Evolutionary conservation across 495 filamentous ascomycete species (phyloP).

Genomic region (Penicillium canariense): DNA sequence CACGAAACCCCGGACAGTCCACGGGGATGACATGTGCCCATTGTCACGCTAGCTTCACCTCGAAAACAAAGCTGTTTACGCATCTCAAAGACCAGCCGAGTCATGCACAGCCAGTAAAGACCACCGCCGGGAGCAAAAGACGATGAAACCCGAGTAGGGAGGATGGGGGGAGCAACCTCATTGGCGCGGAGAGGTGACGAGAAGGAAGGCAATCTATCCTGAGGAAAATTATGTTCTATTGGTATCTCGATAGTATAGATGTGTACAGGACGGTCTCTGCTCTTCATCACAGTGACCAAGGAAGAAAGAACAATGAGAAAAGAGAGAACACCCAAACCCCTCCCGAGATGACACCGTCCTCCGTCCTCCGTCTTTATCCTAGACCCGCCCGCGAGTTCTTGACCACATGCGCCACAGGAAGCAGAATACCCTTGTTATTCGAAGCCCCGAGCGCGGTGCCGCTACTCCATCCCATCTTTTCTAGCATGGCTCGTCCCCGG

Average conservation of each 20-base stretch:
- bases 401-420: slow-evolving; percentile 83
- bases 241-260: background rate
- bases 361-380: slow-evolving; percentile 56
- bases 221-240: background rate
- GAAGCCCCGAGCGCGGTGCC: slow-evolving; percentile 81
- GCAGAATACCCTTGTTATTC: slow-evolving; percentile 83
- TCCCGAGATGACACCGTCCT: background rate
- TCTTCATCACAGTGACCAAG: background rate
- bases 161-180: too few relatives aligned
- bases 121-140: slow-evolving; percentile 33
- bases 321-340: background rate
- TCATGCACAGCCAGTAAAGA: slow-evolving; percentile 54
- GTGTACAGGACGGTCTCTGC: background rate
- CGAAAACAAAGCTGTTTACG: slow-evolving; percentile 67
- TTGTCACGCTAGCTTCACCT: slow-evolving; percentile 62
- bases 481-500: slow-evolving; percentile 80
- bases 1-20: slow-evolving; percentile 49
- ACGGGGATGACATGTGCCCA: slow-evolving; percentile 53
- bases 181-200: background rate
- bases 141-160: slow-evolving; percentile 2
- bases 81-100: slow-evolving; percentile 61
- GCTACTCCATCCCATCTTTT: slow-evolving; percentile 95
- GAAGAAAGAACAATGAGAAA: background rate
- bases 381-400: slow-evolving; percentile 83
- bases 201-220: background rate